phyloP scores from a whole-genome alignment of 345 rosid species.

The Brassica juncea region DNA sequence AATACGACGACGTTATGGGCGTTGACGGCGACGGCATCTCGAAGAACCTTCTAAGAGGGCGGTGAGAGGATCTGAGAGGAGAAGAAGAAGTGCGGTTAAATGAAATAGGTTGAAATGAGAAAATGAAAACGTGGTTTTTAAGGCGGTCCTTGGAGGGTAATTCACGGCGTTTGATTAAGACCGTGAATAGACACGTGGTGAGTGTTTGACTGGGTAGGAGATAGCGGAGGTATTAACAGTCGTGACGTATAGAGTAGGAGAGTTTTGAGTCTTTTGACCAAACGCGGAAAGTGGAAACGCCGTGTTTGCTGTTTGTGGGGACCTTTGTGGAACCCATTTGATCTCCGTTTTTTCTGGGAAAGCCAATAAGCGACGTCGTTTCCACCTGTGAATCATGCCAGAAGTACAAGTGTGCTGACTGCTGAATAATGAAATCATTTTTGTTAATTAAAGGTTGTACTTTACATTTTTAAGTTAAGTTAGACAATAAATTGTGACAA shows the following conservation, averaged over 20 bases:
- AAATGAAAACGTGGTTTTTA: conserved; percentile 34
- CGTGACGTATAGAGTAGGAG: not conserved
- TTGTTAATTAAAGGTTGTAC: not conserved
- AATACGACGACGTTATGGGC: conserved; percentile 50
- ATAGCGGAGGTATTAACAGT: conserved; percentile 28
- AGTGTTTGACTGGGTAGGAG: conserved; percentile 33
- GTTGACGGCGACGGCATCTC: conserved; percentile 29
- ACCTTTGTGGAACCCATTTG: conserved; percentile 30
- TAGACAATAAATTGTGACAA: conserved; percentile 2
- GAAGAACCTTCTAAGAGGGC: not conserved
- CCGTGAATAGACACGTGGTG: conserved; percentile 29
- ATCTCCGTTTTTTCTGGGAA: conserved; percentile 37
- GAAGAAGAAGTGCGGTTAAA: conserved; percentile 16
- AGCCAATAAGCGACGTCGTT: conserved; percentile 14
- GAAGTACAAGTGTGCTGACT: conserved; percentile 22
- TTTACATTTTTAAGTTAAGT: not conserved
- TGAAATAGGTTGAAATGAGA: not conserved
- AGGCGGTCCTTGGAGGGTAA: conserved; percentile 17
- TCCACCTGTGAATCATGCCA: conserved; percentile 14
- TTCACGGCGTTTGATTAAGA: conserved; percentile 23
- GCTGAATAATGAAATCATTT: conserved; percentile 4
- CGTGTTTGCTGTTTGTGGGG: conserved; percentile 34
- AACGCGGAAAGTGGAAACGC: conserved; percentile 29
- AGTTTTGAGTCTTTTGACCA: conserved; percentile 7
- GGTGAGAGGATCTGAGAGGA: conserved; percentile 19